Evolutionary conservation across 257 asterid species (phyloP).

Genomic region (Catharanthus roseus): DNA sequence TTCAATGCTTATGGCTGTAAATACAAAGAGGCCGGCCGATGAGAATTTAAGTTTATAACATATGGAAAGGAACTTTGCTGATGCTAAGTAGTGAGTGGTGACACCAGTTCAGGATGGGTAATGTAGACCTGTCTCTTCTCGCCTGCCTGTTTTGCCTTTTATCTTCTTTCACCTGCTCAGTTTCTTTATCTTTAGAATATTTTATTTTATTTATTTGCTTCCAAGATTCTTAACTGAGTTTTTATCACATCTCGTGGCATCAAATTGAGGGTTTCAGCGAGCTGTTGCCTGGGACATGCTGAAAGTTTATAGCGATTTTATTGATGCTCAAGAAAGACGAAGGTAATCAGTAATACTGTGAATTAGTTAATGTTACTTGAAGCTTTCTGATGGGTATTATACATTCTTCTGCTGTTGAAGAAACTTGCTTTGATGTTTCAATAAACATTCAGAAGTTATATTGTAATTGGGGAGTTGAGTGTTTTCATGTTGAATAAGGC

Average conservation of each 20-base stretch:
- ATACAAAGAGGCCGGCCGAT: background rate
- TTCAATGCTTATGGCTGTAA: background rate
- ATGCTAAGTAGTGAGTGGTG: background rate
- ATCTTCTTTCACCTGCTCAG: background rate
- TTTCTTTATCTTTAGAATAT: background rate
- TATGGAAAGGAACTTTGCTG: background rate
- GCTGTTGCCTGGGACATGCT: slow-evolving; percentile 99
- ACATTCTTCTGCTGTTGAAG: background rate
- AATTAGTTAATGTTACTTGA: background rate
- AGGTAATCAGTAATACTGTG: slow-evolving; percentile 35
- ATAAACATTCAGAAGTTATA: background rate
- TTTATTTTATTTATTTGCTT: slow-evolving; percentile 6
- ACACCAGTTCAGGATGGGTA: background rate
- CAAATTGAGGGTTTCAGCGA: slow-evolving; percentile 40
- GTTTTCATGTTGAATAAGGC: background rate
- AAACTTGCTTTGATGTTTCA: background rate
- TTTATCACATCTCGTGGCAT: slow-evolving; percentile 1
- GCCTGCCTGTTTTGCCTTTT: background rate
- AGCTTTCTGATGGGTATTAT: background rate
- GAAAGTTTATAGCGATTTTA: slow-evolving; percentile 72
- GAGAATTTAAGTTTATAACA: background rate
- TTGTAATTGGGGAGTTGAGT: background rate
- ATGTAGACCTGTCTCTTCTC: slow-evolving; percentile 1
- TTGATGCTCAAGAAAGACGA: slow-evolving; percentile 83
- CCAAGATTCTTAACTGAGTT: background rate